These are phyloP conservation scores for Coemansia aciculifera DNA, from an alignment of 192 early-diverging fungal species.

Conservation along the genomic window DNA sequence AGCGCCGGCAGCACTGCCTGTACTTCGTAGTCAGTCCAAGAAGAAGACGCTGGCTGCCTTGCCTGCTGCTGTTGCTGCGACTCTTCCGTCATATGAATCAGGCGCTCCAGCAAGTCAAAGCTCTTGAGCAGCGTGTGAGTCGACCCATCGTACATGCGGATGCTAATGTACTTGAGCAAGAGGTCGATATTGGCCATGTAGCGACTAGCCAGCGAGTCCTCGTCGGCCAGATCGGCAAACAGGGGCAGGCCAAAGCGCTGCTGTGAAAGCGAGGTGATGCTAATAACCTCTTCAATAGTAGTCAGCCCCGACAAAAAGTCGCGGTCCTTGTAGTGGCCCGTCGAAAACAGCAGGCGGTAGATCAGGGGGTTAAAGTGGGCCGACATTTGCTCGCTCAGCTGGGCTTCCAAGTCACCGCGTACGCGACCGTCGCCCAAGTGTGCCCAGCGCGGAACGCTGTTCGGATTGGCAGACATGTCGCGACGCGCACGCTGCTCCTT, in stretches of 20 bases:
- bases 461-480: constrained; percentile 68
- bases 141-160: constrained; percentile 91
- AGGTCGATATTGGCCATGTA: constrained; percentile 76
- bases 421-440: constrained; percentile 39
- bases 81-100: constrained; percentile 66
- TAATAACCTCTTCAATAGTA: constrained; percentile 67
- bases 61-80: constrained; percentile 50
- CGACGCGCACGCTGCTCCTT: constrained; percentile 72
- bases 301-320: constrained; percentile 70
- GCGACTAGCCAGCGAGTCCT: constrained; percentile 60
- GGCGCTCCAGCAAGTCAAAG: constrained; percentile 77
- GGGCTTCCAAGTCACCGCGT: constrained; percentile 38
- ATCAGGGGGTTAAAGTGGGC: constrained; percentile 63
- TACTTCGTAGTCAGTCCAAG: constrained; percentile 80
- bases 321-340: constrained; percentile 85
- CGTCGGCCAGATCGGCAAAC: constrained; percentile 36
- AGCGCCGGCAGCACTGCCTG: constrained; percentile 69
- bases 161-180: constrained; percentile 81
- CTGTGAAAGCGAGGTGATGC: constrained; percentile 41
- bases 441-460: constrained; percentile 61
- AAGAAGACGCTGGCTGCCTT: constrained; percentile 5
- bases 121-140: constrained; percentile 84
- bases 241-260: constrained; percentile 38
- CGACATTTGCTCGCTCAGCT: constrained; percentile 64
- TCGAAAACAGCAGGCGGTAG: constrained; percentile 67